A percentile compares a stretch with the other conserved stretches of the same genome.
These are phyloP conservation scores for Platanthera zijinensis DNA, from an alignment of 106 monocot genomes.

Conservation along the genomic window DNA sequence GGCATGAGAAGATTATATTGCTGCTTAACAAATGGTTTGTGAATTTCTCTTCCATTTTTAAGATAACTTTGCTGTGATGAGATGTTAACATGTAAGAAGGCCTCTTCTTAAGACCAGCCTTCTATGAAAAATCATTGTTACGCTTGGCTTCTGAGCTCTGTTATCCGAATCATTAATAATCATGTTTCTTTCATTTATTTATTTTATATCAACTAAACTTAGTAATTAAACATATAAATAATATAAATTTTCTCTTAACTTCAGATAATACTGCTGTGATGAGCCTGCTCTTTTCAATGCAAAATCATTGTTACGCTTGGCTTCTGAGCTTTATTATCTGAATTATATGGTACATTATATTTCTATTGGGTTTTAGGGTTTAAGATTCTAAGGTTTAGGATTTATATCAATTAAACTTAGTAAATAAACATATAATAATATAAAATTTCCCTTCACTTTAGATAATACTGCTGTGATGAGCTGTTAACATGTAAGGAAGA, in stretches of 20 bases:
- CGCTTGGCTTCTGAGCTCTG: constrained; percentile 76
- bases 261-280: not conserved
- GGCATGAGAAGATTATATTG: no score
- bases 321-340: not conserved
- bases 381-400: no score
- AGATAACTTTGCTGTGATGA: constrained; percentile 31
- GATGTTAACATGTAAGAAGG: constrained; percentile 45
- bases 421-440: no score
- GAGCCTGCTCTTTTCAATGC: not conserved
- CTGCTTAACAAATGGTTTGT: no score
- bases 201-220: not conserved
- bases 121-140: constrained; percentile 54
- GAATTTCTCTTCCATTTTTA: not conserved
- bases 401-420: no score
- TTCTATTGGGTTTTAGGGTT: no score
- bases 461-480: constrained; percentile 28
- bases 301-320: not conserved
- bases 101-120: constrained; percentile 23
- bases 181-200: not conserved
- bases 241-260: no score
- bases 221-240: no score
- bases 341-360: no score
- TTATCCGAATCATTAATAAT: not conserved
- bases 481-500: constrained; percentile 32
- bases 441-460: not conserved